These are phyloP conservation scores for Blastomyces emzantsi DNA, from an alignment of 2,329 filamentous ascomycete species.

Conservation along the genomic window DNA sequence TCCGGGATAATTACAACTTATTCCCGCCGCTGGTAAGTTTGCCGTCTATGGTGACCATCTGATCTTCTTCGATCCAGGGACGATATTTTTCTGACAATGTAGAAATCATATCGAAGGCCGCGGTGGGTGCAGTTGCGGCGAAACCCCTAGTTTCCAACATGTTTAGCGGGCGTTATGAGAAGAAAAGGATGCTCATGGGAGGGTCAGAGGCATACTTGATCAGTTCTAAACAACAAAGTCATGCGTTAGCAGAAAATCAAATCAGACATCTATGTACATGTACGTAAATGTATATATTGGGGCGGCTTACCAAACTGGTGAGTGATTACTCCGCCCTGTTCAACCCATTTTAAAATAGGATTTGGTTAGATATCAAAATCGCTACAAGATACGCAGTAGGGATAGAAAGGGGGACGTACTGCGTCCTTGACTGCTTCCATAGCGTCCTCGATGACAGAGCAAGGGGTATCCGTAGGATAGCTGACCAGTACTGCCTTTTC, in stretches of 20 bases:
- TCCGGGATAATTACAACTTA: not conserved
- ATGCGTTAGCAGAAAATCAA: constrained; percentile 15
- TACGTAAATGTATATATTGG: not conserved
- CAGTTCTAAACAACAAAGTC: constrained; percentile 23
- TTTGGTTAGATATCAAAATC: not conserved
- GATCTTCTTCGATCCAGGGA: constrained; percentile 67
- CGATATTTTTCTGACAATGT: constrained; percentile 52
- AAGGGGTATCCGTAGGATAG: constrained; percentile 61
- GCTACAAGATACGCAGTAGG: not conserved
- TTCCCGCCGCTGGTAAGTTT: constrained; percentile 8
- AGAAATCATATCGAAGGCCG: constrained; percentile 59
- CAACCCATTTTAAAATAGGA: not conserved
- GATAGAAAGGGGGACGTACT: constrained; percentile 32
- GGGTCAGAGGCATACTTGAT: constrained; percentile 32
- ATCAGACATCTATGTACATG: not conserved
- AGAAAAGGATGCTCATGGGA: not conserved
- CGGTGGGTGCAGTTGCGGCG: constrained; percentile 61
- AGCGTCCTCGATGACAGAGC: constrained; percentile 58
- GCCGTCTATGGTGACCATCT: constrained; percentile 47
- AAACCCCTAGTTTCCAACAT: constrained; percentile 53
- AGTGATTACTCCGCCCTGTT: constrained; percentile 61
- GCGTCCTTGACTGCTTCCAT: constrained; percentile 61
- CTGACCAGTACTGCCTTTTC: constrained; percentile 70
- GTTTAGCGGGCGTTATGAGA: constrained; percentile 21
- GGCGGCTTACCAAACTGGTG: constrained; percentile 63